Conservation (phyloP, 2,329 filamentous ascomycete genomes). For the Neofusicoccum ribis region DNA sequence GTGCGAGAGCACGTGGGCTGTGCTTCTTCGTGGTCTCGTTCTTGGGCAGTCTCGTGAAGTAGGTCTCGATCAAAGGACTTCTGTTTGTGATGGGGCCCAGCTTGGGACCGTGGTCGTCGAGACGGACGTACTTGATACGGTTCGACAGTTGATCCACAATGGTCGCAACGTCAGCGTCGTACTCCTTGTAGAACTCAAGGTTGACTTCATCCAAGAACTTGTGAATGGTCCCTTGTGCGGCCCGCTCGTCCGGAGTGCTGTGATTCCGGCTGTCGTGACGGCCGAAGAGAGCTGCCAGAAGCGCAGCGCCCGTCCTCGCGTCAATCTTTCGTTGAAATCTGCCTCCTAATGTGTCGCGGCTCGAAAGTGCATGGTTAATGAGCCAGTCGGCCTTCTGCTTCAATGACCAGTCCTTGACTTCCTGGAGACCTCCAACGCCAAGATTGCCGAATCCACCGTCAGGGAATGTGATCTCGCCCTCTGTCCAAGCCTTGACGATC, state of each 20-base stretch:
- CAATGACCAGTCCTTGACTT: constrained; percentile 55
- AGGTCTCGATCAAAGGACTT: constrained; percentile 85
- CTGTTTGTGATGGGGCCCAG: constrained; percentile 73
- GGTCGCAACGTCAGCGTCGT: constrained; percentile 77
- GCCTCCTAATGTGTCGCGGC: constrained; percentile 74
- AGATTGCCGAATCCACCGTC: constrained; percentile 52
- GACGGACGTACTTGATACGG: constrained; percentile 87
- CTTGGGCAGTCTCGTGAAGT: constrained; percentile 85
- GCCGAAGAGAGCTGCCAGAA: constrained; percentile 69
- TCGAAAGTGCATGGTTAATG: constrained; percentile 67
- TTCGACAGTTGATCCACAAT: constrained; percentile 92
- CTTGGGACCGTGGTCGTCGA: constrained; percentile 91
- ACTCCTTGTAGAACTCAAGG: constrained; percentile 86
- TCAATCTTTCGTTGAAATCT: constrained; percentile 73
- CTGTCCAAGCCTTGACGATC: constrained; percentile 70
- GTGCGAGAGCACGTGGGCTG: constrained; percentile 70
- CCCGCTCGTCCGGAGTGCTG: constrained; percentile 54
- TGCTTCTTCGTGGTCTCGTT: constrained; percentile 79
- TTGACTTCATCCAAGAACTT: constrained; percentile 81
- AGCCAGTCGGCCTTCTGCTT: constrained; percentile 66
- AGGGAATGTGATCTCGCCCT: constrained; percentile 58
- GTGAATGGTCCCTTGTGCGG: constrained; percentile 52
- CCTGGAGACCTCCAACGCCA: constrained; percentile 52
- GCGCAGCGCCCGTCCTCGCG: constrained; percentile 66
- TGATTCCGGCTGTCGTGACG: constrained; percentile 58